Base-by-base conservation (phyloP, 176 grass and related monocot species). In the Musa beccarii region DNA sequence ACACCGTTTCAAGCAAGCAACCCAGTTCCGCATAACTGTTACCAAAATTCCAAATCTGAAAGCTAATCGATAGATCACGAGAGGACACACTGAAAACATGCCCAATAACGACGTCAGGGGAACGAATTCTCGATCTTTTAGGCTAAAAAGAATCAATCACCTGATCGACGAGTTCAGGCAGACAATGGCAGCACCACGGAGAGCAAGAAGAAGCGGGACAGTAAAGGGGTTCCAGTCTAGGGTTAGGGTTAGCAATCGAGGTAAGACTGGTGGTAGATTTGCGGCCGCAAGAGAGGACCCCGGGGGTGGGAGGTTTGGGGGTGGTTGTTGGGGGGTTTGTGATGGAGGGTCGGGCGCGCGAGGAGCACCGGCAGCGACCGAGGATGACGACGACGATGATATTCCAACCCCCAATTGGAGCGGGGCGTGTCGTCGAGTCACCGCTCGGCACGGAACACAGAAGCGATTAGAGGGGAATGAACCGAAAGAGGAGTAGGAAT, bases 391-490 rank as follows among this genome's bases (percentile, higher is more conserved):
- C 43, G 68, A 70, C 16, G 15, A 20, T 70, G 68, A 70, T 70
- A 70, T 70, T 70, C 16, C 28, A 20, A 70, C 68, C 43, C 68
- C 68, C 43, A 70, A 70, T 70, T 70, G 68, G 16, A 49, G 21
- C 17, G 14, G 43, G 16, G 49, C 15, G 67, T 69, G 3, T 9
- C 13, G 24, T 16, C 11, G 0, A 15, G 17, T 61, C 16, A 17
- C 63, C 63, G 21, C 11, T 11, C 63, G 63, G 12, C 11, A 11
- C 4, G 9, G 2, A 1, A 66, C 23, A 23, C 10, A 50, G 49
- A 21, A 51, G 51, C 0, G 17, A 21, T 9, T 9, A 11, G 19
- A 3, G 43, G 16, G 17, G 1, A 16, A 70, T 11, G 68, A 28
- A 10, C 1, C 22, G 25, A 51, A 2, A 51, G 68, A 20, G 68